These are phyloP conservation scores for Claviceps sp. DNA, from an alignment of 2,329 filamentous ascomycete genomes.

Conservation along the genomic window DNA sequence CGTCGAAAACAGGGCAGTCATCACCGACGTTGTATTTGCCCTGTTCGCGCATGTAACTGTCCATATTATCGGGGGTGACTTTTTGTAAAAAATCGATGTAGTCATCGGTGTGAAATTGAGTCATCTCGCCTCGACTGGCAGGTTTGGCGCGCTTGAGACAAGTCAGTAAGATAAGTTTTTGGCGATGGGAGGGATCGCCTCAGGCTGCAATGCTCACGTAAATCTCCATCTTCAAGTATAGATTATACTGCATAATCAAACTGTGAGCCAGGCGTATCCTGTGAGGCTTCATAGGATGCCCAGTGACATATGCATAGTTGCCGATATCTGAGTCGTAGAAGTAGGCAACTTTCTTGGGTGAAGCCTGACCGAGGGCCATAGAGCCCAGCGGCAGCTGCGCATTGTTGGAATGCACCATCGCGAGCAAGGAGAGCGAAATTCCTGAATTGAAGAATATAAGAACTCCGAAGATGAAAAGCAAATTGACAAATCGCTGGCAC, in stretches of 20 bases:
- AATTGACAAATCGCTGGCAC: neutral
- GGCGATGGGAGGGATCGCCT: neutral
- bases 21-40: conserved; percentile 90
- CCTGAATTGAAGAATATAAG: neutral
- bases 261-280: conserved; percentile 89
- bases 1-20: conserved; percentile 95
- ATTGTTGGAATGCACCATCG: conserved; percentile 23
- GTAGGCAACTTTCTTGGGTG: conserved; percentile 78
- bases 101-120: conserved; percentile 85
- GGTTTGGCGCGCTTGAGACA: conserved; percentile 59
- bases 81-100: conserved; percentile 93
- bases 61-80: conserved; percentile 98
- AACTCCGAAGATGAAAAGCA: neutral
- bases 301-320: conserved; percentile 93
- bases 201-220: conserved; percentile 52
- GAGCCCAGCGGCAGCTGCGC: conserved; percentile 26
- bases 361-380: conserved; percentile 31
- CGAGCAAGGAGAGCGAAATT: neutral
- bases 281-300: conserved; percentile 98
- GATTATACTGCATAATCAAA: conserved; percentile 87
- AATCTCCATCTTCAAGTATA: conserved; percentile 94
- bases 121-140: conserved; percentile 79
- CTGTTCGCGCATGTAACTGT: conserved; percentile 80
- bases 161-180: neutral
- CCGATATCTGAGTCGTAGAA: conserved; percentile 98